These are phyloP conservation scores for Fusarium sp. DNA, from an alignment of 2,329 filamentous ascomycete species.

Conservation along the genomic window DNA sequence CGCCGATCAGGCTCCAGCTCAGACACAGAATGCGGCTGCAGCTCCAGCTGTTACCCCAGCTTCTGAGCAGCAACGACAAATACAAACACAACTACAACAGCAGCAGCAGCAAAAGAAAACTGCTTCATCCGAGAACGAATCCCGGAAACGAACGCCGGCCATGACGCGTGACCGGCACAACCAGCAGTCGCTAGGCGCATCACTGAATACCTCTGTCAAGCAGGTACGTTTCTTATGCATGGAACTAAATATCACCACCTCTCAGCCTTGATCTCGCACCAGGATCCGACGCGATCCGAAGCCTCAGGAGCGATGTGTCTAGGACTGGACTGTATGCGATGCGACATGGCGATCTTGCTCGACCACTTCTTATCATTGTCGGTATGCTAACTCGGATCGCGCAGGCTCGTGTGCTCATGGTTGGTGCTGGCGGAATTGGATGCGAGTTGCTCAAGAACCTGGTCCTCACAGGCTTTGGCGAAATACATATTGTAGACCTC, in stretches of 20 bases:
- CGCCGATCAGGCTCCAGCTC: slow-evolving; percentile 29
- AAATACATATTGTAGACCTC: slow-evolving; percentile 94
- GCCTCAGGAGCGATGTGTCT: slow-evolving; percentile 1
- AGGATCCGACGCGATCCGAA: slow-evolving; percentile 4
- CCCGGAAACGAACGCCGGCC: slow-evolving; percentile 42
- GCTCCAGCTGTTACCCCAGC: slow-evolving; percentile 11
- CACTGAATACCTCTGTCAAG: slow-evolving; percentile 73
- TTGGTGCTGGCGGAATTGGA: slow-evolving; percentile 95
- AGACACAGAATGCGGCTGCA: slow-evolving; percentile 25
- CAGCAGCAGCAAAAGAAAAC: slow-evolving; percentile 29
- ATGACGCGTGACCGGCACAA: slow-evolving; percentile 65
- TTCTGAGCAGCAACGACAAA: slow-evolving; percentile 23
- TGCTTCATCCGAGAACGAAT: slow-evolving; percentile 30
- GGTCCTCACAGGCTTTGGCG: slow-evolving; percentile 88
- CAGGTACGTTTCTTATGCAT: slow-evolving; percentile 61
- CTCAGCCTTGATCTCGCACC: slow-evolving; percentile 19
- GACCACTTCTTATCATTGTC: neutral
- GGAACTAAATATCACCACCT: slow-evolving; percentile 1
- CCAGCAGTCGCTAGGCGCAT: slow-evolving; percentile 73
- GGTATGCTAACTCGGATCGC: slow-evolving; percentile 33
- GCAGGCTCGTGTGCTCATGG: slow-evolving; percentile 88
- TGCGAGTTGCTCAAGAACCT: slow-evolving; percentile 98
- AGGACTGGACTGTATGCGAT: neutral
- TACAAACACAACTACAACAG: slow-evolving; percentile 14
- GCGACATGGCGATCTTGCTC: neutral